Percentiles rank a stretch among this genome's conserved stretches.
phyloP scores from a whole-genome alignment of 2,329 filamentous ascomycete genomes.

The Pyricularia grisea region DNA sequence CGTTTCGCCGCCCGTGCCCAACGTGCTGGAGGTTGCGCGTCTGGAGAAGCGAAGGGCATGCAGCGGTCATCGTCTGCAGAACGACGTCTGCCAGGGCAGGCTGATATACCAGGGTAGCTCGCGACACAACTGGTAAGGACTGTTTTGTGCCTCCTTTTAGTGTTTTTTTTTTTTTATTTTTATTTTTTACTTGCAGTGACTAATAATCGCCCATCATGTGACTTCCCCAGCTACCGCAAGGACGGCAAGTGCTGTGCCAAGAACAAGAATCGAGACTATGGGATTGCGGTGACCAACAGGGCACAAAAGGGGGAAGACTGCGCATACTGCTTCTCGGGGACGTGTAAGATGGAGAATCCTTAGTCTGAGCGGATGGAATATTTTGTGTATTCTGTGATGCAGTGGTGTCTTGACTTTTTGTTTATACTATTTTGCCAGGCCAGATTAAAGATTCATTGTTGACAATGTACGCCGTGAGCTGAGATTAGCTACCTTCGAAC shows the following conservation, averaged over 20 bases:
- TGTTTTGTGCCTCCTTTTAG: too few species aligned
- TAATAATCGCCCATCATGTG: background rate
- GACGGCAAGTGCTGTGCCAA: background rate
- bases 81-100: background rate
- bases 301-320: background rate
- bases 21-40: background rate
- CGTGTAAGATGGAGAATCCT: background rate
- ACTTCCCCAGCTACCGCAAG: background rate
- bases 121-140: background rate
- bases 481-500: too few species aligned
- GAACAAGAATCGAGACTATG: background rate
- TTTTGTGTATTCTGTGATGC: background rate
- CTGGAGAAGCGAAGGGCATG: background rate
- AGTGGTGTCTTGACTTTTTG: background rate
- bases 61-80: background rate
- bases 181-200: background rate
- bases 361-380: background rate
- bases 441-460: too few species aligned
- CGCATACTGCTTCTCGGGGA: background rate
- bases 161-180: background rate
- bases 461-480: too few species aligned
- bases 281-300: background rate
- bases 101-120: background rate
- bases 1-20: background rate
- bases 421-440: background rate